phyloP scores from a whole-genome alignment of 345 rosid species.

The Syzygium aqueum region DNA sequence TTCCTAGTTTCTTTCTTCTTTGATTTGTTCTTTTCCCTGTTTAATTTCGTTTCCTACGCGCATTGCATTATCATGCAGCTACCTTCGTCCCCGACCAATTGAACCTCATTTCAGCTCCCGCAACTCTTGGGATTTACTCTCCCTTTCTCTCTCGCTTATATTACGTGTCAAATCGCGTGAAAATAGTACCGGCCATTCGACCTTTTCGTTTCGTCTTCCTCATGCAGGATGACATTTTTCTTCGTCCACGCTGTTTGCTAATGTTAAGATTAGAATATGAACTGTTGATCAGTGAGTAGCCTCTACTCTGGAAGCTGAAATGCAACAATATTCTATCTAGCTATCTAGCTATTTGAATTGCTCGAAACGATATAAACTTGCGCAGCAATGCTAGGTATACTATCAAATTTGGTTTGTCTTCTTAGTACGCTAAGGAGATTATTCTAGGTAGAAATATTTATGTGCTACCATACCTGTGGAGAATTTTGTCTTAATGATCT shows the following conservation, averaged over 20 bases:
- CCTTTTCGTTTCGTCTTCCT: neutral
- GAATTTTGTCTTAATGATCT: neutral
- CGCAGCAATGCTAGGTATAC: neutral
- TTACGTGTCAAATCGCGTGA: neutral
- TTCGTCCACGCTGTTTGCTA: neutral
- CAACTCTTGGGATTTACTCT: neutral
- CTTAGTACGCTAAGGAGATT: neutral
- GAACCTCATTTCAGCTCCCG: neutral
- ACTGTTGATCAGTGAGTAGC: neutral
- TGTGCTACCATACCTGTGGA: neutral
- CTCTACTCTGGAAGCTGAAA: neutral
- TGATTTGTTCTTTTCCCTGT: neutral
- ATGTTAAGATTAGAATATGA: neutral
- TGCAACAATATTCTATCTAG: neutral
- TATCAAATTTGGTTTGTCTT: neutral
- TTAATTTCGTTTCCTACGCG: neutral
- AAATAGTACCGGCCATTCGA: neutral
- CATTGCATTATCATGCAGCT: neutral
- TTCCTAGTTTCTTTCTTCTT: neutral
- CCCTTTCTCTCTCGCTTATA: neutral
- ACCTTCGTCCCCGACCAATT: neutral
- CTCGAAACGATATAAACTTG: neutral
- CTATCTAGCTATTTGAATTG: neutral
- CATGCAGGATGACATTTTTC: neutral
- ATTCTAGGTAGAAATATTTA: neutral